phyloP scores from a whole-genome alignment of 139 green algal genomes.

The Medakamo hakoo region DNA sequence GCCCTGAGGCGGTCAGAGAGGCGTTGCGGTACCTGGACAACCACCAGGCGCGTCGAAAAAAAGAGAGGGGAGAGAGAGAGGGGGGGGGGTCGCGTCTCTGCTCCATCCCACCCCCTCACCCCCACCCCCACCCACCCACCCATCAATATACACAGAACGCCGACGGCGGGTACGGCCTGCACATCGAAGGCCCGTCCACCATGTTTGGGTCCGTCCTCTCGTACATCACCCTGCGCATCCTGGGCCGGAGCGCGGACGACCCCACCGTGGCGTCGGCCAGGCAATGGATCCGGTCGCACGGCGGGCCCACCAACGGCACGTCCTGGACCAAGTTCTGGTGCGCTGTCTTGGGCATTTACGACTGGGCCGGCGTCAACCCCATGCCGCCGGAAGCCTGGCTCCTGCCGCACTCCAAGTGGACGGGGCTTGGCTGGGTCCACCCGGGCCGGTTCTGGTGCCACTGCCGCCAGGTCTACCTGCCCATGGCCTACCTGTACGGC shows the following conservation, averaged over 20 bases:
- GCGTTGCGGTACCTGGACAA: conserved; percentile 86
- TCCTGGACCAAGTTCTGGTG: conserved; percentile 99
- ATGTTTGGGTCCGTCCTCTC: conserved; percentile 95
- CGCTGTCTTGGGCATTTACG: conserved; percentile 79
- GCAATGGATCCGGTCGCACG: conserved; percentile 73
- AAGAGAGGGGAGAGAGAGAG: too few species aligned
- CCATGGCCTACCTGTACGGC: conserved; percentile 96
- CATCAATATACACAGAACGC: too few species aligned
- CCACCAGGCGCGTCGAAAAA: too few species aligned
- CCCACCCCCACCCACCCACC: too few species aligned
- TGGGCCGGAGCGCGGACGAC: conserved; percentile 45
- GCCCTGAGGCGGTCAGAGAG: conserved; percentile 35
- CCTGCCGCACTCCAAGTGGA: conserved; percentile 73
- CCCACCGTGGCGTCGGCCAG: conserved; percentile 18
- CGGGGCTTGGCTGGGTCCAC: conserved; percentile 60
- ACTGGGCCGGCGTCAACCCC: conserved; percentile 85
- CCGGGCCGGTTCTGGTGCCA: conserved; percentile 97
- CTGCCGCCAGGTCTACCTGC: conserved; percentile 97
- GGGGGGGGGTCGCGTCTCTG: too few species aligned
- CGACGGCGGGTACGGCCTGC: conserved; percentile 90
- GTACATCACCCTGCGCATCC: conserved; percentile 58
- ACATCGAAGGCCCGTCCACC: conserved; percentile 91
- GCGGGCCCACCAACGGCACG: conserved; percentile 66
- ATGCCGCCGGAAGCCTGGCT: conserved; percentile 95
- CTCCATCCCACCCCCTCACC: too few species aligned